phyloP scores from a whole-genome alignment of 2,329 filamentous ascomycete species.

The Sporothrix pallida region DNA sequence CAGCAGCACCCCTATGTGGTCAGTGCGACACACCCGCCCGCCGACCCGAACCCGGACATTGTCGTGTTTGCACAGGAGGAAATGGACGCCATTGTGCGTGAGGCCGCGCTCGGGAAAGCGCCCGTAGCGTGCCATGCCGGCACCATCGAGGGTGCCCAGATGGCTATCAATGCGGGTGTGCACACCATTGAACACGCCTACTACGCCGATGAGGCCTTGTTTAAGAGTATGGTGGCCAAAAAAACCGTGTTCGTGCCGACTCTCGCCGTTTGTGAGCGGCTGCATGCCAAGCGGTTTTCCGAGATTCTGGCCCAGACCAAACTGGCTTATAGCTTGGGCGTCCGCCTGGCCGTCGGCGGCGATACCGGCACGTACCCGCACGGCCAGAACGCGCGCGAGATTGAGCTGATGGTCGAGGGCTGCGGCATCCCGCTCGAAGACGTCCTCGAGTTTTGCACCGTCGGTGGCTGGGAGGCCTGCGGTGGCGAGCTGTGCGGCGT shows the following conservation, averaged over 20 bases:
- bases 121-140: constrained; percentile 10
- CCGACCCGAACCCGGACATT: constrained; percentile 50
- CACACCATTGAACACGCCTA: constrained; percentile 53
- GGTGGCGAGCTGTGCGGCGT: constrained; percentile 58
- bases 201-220: background rate
- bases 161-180: constrained; percentile 55
- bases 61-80: constrained; percentile 56
- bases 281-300: constrained; percentile 42
- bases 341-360: constrained; percentile 58
- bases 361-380: constrained; percentile 53
- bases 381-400: constrained; percentile 55
- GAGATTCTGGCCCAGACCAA: constrained; percentile 50
- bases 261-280: constrained; percentile 52
- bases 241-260: constrained; percentile 60
- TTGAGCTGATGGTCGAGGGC: constrained; percentile 59
- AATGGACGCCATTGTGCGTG: constrained; percentile 56
- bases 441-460: constrained; percentile 55
- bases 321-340: constrained; percentile 53
- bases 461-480: constrained; percentile 62
- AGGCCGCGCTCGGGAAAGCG: constrained; percentile 49
- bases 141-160: constrained; percentile 41
- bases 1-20: constrained; percentile 27
- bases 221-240: background rate
- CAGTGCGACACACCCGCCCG: constrained; percentile 48
- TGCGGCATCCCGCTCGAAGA: constrained; percentile 57